Percentiles rank a stretch among this genome's conserved stretches.
These are phyloP conservation scores for Pseudopithomyces maydicus DNA, from an alignment of 2,329 filamentous ascomycete genomes.

Conservation along the genomic window DNA sequence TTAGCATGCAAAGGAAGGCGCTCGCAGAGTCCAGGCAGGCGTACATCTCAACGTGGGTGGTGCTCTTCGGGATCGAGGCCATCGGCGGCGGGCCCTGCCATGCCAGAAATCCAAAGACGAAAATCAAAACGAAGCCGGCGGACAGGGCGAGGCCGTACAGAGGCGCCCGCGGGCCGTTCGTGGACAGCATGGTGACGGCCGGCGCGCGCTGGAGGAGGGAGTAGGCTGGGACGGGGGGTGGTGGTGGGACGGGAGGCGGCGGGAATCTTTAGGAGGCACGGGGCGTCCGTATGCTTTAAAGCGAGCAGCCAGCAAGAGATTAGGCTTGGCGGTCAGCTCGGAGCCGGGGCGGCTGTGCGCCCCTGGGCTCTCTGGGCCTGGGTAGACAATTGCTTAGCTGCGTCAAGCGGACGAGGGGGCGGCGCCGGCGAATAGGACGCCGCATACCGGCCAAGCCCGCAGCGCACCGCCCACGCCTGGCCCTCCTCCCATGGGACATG, in stretches of 20 bases:
- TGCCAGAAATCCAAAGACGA: conserved; percentile 42
- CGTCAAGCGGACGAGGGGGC: not conserved
- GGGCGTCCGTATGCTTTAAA: conserved; percentile 1
- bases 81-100: conserved; percentile 38
- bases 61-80: conserved; percentile 23
- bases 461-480: not conserved
- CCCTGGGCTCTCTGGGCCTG: not conserved
- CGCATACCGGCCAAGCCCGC: not conserved
- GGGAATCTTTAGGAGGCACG: not conserved
- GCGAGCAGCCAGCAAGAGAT: conserved; percentile 3
- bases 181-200: conserved; percentile 32
- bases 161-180: conserved; percentile 37
- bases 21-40: not conserved
- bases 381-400: not conserved
- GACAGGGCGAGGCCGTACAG: conserved; percentile 37
- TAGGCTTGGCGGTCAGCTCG: conserved; percentile 1
- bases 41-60: conserved; percentile 33
- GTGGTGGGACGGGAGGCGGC: not conserved
- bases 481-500: no score
- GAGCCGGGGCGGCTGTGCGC: not conserved
- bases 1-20: conserved; percentile 17
- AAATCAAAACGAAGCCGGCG: conserved; percentile 36
- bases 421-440: not conserved
- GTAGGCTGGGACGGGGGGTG: not conserved
- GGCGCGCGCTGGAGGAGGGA: not conserved